A percentile compares a stretch with the other conserved stretches of the same genome.
Conservation (phyloP, 2,329 filamentous ascomycete genomes). For the Dothideomycetes sp. region DNA sequence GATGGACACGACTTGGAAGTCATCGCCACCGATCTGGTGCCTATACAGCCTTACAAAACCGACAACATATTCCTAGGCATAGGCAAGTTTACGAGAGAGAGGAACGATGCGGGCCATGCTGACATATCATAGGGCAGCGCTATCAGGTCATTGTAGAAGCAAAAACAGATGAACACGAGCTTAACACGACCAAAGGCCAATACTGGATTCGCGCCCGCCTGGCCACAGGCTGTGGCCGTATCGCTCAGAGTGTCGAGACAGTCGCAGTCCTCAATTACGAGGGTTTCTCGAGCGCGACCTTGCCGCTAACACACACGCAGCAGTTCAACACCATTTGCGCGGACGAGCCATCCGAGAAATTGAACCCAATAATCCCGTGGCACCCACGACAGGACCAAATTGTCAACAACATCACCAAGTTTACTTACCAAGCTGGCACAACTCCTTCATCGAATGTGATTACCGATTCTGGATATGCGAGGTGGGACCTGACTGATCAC, state of each 20-base stretch:
- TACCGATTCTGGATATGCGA: conserved; percentile 9
- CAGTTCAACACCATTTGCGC: conserved; percentile 13
- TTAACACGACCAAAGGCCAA: conserved; percentile 8
- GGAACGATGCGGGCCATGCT: no score
- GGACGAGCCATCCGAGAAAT: conserved; percentile 17
- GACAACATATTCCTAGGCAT: conserved; percentile 23
- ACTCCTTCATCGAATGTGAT: neutral
- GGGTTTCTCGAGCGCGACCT: conserved; percentile 8
- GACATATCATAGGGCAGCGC: conserved; percentile 16
- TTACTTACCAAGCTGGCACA: conserved; percentile 16
- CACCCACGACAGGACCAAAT: conserved; percentile 11
- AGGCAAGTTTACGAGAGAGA: no score
- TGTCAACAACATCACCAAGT: conserved; percentile 13
- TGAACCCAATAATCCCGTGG: conserved; percentile 19
- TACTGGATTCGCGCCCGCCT: conserved; percentile 19
- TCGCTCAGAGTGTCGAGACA: conserved; percentile 16
- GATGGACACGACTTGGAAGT: conserved; percentile 30
- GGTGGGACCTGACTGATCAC: conserved; percentile 17
- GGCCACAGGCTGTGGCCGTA: conserved; percentile 17
- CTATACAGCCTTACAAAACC: conserved; percentile 25
- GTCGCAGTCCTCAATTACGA: conserved; percentile 16
- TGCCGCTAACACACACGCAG: conserved; percentile 11
- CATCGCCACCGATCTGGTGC: conserved; percentile 26
- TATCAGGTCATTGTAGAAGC: conserved; percentile 18
- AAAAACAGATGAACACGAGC: neutral